Base-by-base conservation (phyloP, 1,284 basidiomycete genomes). In the Leccinum pachyderme region DNA sequence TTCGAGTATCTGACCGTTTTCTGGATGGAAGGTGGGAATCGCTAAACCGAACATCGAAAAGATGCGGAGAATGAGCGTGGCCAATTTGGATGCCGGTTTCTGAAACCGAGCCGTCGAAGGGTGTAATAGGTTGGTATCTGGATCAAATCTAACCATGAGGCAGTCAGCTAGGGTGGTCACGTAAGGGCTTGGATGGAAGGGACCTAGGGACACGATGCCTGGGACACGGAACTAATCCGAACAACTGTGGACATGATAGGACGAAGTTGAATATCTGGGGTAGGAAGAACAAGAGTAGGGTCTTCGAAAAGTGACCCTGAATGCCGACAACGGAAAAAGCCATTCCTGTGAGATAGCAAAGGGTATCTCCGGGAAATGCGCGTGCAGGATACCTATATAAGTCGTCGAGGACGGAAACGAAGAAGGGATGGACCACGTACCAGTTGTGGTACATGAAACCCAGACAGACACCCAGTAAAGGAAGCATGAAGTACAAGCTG, bases 231-330 rank as follows among this genome's bases (percentile, higher is more conserved):
- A 99, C 91, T 8, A 99, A 72, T 1, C 92, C 91, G 67, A 98
- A 98, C 2, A 99, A 75, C 70, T 99, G 97, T 4, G 97, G 97
- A 62, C 89, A 93, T 24, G 94, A 97, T 37, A 98, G 79, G 43
- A 98, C 51, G 66, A 99, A 99, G 73, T 99, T 99, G 83, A 98
- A 93, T 59, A 98, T 90, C 70, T 99, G 97, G 5, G 97, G 97
- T 32, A 98, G 79, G 78, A 99, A 99, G 80, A 99, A 98, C 28
- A 99, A 78, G 49, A 98, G 80, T 4, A 99, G 77, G 0, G 96
- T 99, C 75, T 99, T 99, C 53, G 92, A 93, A 72, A 97, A 98
- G 72, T 99, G 97, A 0, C 92, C 95, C 66, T 96, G 91, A 59
- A 98, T 96, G 9, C 93, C 94, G 32, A 96, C 94, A 13, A 95